phyloP scores from a whole-genome alignment of 371 early-diverging fungal genomes.

The Mucor racemosus region DNA sequence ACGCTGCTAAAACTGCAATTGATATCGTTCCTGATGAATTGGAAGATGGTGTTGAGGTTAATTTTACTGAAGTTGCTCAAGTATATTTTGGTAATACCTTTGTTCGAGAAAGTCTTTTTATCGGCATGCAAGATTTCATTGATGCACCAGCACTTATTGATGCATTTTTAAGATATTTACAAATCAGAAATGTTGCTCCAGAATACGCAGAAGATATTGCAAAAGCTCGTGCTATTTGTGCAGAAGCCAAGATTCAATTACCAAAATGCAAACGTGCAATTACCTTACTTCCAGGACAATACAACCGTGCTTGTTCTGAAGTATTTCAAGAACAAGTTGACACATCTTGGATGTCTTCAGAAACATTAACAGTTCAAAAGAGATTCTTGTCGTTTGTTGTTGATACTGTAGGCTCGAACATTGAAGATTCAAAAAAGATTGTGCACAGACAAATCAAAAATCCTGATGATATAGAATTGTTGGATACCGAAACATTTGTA shows the following conservation, averaged over 20 bases:
- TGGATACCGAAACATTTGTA: conserved; percentile 25
- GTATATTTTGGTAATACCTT: conserved; percentile 61
- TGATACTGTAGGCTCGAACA: conserved; percentile 26
- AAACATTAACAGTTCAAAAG: conserved; percentile 27
- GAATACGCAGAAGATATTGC: conserved; percentile 59
- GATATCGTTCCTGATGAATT: conserved; percentile 52
- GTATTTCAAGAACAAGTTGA: conserved; percentile 48
- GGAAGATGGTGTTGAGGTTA: conserved; percentile 52
- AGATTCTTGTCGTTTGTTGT: conserved; percentile 32
- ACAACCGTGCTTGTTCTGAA: conserved; percentile 53
- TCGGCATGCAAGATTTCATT: conserved; percentile 46
- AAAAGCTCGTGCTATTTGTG: conserved; percentile 46
- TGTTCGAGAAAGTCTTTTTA: conserved; percentile 47
- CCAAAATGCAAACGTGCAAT: conserved; percentile 52
- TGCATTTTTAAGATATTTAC: conserved; percentile 58
- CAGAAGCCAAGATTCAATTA: conserved; percentile 53
- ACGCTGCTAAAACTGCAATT: conserved; percentile 50
- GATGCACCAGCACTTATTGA: conserved; percentile 55
- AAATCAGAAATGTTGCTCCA: conserved; percentile 59
- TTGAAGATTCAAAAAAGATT: conserved; percentile 18
- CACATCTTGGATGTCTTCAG: conserved; percentile 34
- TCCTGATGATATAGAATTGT: conserved; percentile 15
- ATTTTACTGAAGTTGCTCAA: conserved; percentile 62
- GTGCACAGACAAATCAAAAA: conserved; percentile 26
- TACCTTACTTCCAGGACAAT: conserved; percentile 44